Conservation (phyloP, 495 filamentous ascomycete species). For the Penicillium roqueforti region DNA sequence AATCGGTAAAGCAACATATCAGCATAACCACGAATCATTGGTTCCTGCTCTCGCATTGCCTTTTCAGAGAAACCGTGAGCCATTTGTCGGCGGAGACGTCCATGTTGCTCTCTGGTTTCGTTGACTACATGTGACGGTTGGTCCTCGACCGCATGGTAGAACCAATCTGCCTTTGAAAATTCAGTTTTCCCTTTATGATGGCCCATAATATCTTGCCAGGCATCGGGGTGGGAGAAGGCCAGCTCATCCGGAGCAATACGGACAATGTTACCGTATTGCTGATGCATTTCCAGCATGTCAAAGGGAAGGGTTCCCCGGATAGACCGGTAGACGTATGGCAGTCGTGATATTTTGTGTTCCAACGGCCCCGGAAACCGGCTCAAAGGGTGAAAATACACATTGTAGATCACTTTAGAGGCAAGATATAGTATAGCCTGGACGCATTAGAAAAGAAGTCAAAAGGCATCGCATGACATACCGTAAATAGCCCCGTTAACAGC, state of each 20-base stretch:
- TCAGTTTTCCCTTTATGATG: conserved; percentile 26
- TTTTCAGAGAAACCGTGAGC: conserved; percentile 53
- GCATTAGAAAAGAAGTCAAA: neutral
- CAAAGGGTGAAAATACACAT: conserved; percentile 46
- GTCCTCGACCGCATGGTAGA: conserved; percentile 14
- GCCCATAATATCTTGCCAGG: conserved; percentile 56
- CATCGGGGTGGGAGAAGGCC: conserved; percentile 43
- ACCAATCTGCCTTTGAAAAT: conserved; percentile 15
- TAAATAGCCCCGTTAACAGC: neutral
- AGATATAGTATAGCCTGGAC: neutral
- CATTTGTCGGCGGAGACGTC: conserved; percentile 40
- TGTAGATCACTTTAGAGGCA: conserved; percentile 28
- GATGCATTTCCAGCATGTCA: conserved; percentile 42
- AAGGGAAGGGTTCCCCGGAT: conserved; percentile 23
- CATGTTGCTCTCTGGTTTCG: conserved; percentile 39
- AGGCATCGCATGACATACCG: neutral
- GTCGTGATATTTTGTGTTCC: neutral
- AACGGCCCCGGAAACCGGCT: conserved; percentile 40
- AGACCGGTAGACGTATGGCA: neutral
- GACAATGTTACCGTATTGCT: conserved; percentile 50
- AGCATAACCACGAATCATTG: conserved; percentile 37
- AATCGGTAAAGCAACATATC: conserved; percentile 46
- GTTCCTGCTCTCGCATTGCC: conserved; percentile 41
- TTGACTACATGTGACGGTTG: conserved; percentile 19
- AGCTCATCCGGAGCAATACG: conserved; percentile 52